Conservation (phyloP, 495 filamentous ascomycete species). For the Penicillium steckii region DNA sequence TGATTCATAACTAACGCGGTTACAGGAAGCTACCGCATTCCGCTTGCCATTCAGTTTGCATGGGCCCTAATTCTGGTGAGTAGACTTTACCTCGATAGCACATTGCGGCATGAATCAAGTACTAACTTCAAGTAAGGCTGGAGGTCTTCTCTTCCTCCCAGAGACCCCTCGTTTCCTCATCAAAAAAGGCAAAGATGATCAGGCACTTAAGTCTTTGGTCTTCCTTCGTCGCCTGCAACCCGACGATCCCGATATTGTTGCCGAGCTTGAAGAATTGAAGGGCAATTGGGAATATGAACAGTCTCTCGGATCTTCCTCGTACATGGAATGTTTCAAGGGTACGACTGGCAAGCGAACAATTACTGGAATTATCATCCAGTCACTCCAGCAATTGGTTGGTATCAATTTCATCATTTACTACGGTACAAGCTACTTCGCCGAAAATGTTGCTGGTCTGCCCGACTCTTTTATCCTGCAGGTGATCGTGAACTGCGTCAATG, state of each 20-base stretch:
- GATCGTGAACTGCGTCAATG: constrained; percentile 66
- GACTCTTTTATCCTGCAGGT: constrained; percentile 61
- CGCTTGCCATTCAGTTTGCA: constrained; percentile 72
- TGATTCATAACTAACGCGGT: background rate
- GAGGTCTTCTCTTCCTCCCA: constrained; percentile 71
- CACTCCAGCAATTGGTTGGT: constrained; percentile 70
- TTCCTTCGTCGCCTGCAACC: constrained; percentile 60
- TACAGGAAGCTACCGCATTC: constrained; percentile 63
- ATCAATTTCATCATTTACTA: constrained; percentile 77
- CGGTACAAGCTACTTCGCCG: constrained; percentile 62
- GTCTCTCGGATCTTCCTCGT: constrained; percentile 42
- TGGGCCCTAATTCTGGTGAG: constrained; percentile 70
- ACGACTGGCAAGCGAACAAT: constrained; percentile 59
- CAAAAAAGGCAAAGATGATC: constrained; percentile 61
- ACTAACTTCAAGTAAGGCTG: background rate
- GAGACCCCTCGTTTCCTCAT: constrained; percentile 78
- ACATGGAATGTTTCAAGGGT: constrained; percentile 13
- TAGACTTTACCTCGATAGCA: background rate
- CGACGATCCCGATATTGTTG: constrained; percentile 57
- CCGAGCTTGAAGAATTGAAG: constrained; percentile 69
- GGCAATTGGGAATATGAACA: constrained; percentile 75
- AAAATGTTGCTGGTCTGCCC: constrained; percentile 53
- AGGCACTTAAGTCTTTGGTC: constrained; percentile 60
- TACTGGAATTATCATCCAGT: constrained; percentile 71
- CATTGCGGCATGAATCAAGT: background rate